Evolutionary conservation across 805 yeast genomes (phyloP), one percentile per base, ranked within the genome.

Genomic region (Spathaspora arborariae): DNA sequence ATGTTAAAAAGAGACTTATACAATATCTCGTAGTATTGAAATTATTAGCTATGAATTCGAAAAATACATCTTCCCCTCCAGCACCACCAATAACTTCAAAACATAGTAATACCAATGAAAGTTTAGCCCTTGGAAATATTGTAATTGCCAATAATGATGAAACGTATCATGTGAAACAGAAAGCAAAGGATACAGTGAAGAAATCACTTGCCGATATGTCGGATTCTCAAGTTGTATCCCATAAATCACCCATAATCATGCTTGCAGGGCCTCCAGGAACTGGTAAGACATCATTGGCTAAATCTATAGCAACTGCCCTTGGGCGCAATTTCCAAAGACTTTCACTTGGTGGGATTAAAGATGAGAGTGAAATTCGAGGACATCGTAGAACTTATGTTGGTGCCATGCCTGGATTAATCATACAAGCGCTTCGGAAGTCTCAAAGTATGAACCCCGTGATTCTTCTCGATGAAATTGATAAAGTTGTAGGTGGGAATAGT

Each of bases 181-280:
- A 53, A 15, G 68, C 70, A 1, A 47, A 51, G 26, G 37, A 36
- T 20, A 40, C 34, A n/a, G 44, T 44, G 13, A 50, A 37, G 18
- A 42, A 45, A 36, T 44, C 51, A 8, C 40, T 48, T 16, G 37
- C 26, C 9, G 26, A 22, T n/a, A n/a, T n/a, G n/a, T n/a, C n/a
- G n/a, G n/a, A n/a, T n/a, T n/a, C n/a, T n/a, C n/a, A n/a, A n/a
- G n/a, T n/a, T n/a, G n/a, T n/a, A 24, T 24, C 11, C 27, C 8
- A 70, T 51, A 74, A 70, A 57, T 79, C 95, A 1, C 96, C 96
- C 5, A 88, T 89, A 39, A 64, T 89, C 37, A 72, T 89, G 63
- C 74, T 89, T 47, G 88, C 88, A 5, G 97, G 96, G 0, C 96
- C 96, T 9, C 97, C 96, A 0, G 97, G 97, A 33, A 94, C 88